These are phyloP conservation scores for Mycena indigotica DNA, from an alignment of 768 basidiomycete species.

Conservation along the genomic window DNA sequence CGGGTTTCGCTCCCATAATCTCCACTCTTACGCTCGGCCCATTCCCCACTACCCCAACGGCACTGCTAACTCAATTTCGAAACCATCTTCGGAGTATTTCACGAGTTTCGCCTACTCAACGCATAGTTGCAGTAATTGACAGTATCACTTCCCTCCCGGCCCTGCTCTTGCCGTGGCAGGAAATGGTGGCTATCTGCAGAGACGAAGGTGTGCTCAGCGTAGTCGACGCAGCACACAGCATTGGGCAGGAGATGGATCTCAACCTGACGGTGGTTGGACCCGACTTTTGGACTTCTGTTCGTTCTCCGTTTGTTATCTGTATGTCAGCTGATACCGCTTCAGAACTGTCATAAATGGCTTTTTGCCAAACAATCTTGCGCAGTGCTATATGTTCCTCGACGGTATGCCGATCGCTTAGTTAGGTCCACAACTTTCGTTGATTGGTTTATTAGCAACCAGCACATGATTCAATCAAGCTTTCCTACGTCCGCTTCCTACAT, in stretches of 20 bases:
- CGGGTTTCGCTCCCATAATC: constrained; percentile 44
- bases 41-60: constrained; percentile 51
- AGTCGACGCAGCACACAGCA: constrained; percentile 81
- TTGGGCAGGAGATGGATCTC: constrained; percentile 73
- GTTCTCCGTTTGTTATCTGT: constrained; percentile 49
- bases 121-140: constrained; percentile 72
- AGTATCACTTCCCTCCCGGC: constrained; percentile 67
- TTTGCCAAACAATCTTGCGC: constrained; percentile 68
- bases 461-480: constrained; percentile 60
- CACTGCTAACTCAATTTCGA: constrained; percentile 39
- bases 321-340: too few relatives aligned
- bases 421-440: too few relatives aligned
- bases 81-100: constrained; percentile 22
- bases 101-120: constrained; percentile 26
- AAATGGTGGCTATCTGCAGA: constrained; percentile 65
- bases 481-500: constrained; percentile 48
- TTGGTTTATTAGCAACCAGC: too few relatives aligned
- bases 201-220: constrained; percentile 65
- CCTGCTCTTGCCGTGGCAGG: constrained; percentile 70
- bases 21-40: constrained; percentile 46
- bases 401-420: too few relatives aligned
- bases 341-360: constrained; percentile 93
- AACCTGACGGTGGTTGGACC: constrained; percentile 58
- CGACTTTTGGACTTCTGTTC: constrained; percentile 74
- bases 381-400: constrained; percentile 72